These are phyloP conservation scores for Fusarium solani-melongenae DNA, from an alignment of 2,329 filamentous ascomycete genomes.

Conservation along the genomic window DNA sequence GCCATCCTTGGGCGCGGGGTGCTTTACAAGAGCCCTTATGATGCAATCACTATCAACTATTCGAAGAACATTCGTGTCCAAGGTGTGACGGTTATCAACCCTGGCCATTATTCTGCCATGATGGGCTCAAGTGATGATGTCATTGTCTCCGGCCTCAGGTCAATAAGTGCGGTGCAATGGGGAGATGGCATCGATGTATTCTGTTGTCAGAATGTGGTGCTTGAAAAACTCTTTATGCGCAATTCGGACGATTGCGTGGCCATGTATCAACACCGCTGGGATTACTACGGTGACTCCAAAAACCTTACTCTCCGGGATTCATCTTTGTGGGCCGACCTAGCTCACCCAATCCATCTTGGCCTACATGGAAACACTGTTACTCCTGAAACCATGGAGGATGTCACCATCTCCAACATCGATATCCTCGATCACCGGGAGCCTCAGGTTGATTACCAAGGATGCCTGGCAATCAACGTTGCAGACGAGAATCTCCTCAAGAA, in stretches of 20 bases:
- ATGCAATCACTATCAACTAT: neutral
- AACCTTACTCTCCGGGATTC: conserved; percentile 6
- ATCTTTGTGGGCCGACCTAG: neutral
- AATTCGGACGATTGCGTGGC: conserved; percentile 7
- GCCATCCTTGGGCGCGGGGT: neutral
- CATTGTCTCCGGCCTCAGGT: neutral
- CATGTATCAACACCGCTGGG: neutral
- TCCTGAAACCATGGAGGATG: neutral
- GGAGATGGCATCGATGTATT: conserved; percentile 7
- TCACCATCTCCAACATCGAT: neutral
- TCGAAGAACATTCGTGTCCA: neutral
- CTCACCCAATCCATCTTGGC: conserved; percentile 2
- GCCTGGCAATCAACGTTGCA: neutral
- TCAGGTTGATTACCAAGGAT: neutral
- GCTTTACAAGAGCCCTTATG: neutral
- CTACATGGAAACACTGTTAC: neutral
- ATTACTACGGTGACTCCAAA: neutral
- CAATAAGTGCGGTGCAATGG: neutral
- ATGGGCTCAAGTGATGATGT: neutral
- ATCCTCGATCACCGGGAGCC: conserved; percentile 7
- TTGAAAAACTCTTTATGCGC: neutral
- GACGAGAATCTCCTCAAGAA: neutral
- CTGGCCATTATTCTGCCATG: neutral
- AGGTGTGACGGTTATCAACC: neutral
- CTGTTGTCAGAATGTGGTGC: neutral